These are phyloP conservation scores for Fraxinus cuspidata DNA, from an alignment of 257 asterid genomes.

Conservation along the genomic window DNA sequence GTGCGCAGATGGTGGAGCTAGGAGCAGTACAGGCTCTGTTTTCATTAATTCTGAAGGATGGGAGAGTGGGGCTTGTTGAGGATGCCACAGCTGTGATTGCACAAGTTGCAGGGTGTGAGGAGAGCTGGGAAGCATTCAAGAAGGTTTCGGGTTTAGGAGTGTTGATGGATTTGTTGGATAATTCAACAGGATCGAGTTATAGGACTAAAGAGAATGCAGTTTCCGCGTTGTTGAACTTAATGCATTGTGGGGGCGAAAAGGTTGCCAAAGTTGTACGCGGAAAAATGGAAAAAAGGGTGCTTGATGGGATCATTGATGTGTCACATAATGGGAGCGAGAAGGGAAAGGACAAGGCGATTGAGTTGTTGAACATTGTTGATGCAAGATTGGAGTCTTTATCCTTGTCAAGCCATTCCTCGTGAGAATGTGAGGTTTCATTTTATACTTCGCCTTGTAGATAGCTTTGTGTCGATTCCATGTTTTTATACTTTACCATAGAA, in stretches of 20 bases:
- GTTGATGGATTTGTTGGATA: conserved; percentile 80
- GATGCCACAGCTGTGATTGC: conserved; percentile 97
- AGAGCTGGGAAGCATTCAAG: conserved; percentile 76
- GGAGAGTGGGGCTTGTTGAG: conserved; percentile 71
- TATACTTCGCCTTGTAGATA: conserved; percentile 26
- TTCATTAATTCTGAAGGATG: conserved; percentile 66
- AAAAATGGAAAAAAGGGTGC: conserved; percentile 53
- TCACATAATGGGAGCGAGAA: conserved; percentile 70
- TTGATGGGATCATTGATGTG: conserved; percentile 77
- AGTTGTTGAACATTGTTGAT: conserved; percentile 54
- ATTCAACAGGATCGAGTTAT: conserved; percentile 69
- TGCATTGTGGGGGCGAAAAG: conserved; percentile 68
- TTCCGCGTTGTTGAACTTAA: conserved; percentile 73
- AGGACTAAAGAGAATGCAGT: conserved; percentile 86
- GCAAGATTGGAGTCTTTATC: conserved; percentile 27
- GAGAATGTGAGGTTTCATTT: conserved; percentile 32
- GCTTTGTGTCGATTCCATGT: conserved; percentile 18
- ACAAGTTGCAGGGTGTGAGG: conserved; percentile 87
- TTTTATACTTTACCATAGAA: conserved; percentile 20
- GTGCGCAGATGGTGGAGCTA: conserved; percentile 75
- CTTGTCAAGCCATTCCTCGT: conserved; percentile 31
- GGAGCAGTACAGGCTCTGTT: conserved; percentile 79
- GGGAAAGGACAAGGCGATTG: conserved; percentile 66
- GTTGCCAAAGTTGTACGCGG: conserved; percentile 49
- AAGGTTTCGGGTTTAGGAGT: conserved; percentile 68